Base-by-base conservation (phyloP, 495 filamentous ascomycete genomes). In the Neurospora sp. region DNA sequence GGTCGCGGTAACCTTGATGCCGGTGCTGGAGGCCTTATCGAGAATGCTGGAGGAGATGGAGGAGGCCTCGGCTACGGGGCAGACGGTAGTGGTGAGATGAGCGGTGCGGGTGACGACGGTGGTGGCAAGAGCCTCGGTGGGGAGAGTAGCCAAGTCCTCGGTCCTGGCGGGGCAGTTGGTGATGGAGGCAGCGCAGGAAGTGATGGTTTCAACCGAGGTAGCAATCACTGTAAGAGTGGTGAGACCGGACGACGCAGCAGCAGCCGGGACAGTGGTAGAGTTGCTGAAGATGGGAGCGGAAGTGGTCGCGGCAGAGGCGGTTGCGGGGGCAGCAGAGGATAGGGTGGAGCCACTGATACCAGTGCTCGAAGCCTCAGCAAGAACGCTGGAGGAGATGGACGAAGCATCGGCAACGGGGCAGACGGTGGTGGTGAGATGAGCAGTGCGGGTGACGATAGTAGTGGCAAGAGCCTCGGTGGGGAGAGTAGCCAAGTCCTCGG, bases 191-290 rank as follows among this genome's bases (percentile, higher is more conserved):
- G 87, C 88, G 76, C 89, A 92, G 70, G 86, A 88, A 40, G 86
- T 90, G 77, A 91, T 85, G 21, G 90, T 91, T 71, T 87, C 80
- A 75, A 87, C 82, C 72, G 84, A 84, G 17, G 90, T 92, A 54
- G 86, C 82, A 75, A 86, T 86, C 39, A 86, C 81, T 71, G 84
- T 86, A 71, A 86, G 71, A 39, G 85, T 86, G 38, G 84, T 86
- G 74, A 80, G 70, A 28, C 74, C 76, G 54, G 54, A 62, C 13
- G 54, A 62, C 34, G 62, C 78, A 19, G 69, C 76, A n/a, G 71
- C 69, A 11, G 71, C 48, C 10, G 40, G 71, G n/a, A 40, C 66
- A 13, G 70, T 45, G 66, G 28, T 59, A 39, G 73, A 38, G 48
- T 70, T 38, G 28, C 73, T 76, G 73, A 40, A 69, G 66, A 76